These are phyloP conservation scores for Kalmusia sp. DNA, from an alignment of 2,329 filamentous ascomycete species.

Conservation along the genomic window DNA sequence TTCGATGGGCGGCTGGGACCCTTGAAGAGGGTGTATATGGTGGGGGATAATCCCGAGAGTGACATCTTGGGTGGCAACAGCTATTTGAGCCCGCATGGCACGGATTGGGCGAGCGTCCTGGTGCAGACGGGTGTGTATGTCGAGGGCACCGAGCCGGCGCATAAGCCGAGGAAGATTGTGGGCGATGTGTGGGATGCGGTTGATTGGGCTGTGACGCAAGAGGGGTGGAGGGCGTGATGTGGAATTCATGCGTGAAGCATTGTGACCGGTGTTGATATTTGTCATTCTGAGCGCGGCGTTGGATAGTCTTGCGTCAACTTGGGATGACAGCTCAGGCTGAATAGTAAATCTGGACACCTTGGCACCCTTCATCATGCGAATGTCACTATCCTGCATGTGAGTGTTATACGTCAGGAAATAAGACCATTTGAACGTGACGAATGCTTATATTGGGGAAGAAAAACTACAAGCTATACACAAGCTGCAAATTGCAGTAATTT, in stretches of 20 bases:
- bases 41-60: conserved; percentile 77
- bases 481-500: background rate
- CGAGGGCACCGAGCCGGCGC: conserved; percentile 61
- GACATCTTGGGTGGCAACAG: conserved; percentile 89
- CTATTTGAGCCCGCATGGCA: conserved; percentile 70
- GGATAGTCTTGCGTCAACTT: too few species aligned
- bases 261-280: background rate
- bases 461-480: conserved; percentile 4
- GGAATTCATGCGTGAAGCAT: background rate
- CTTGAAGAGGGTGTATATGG: conserved; percentile 87
- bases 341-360: too few species aligned
- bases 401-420: too few species aligned
- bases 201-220: conserved; percentile 70
- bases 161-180: conserved; percentile 70
- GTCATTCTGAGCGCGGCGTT: too few species aligned
- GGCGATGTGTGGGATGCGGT: conserved; percentile 81
- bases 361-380: too few species aligned
- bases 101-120: conserved; percentile 78
- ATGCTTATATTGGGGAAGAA: background rate
- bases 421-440: too few species aligned
- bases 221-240: conserved; percentile 49
- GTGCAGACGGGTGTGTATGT: conserved; percentile 82
- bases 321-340: too few species aligned
- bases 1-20: conserved; percentile 43
- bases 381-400: too few species aligned